Percentiles rank a stretch among this genome's conserved stretches.
These are phyloP conservation scores for Colletotrichum melonis DNA, from an alignment of 2,329 filamentous ascomycete genomes.

Conservation along the genomic window DNA sequence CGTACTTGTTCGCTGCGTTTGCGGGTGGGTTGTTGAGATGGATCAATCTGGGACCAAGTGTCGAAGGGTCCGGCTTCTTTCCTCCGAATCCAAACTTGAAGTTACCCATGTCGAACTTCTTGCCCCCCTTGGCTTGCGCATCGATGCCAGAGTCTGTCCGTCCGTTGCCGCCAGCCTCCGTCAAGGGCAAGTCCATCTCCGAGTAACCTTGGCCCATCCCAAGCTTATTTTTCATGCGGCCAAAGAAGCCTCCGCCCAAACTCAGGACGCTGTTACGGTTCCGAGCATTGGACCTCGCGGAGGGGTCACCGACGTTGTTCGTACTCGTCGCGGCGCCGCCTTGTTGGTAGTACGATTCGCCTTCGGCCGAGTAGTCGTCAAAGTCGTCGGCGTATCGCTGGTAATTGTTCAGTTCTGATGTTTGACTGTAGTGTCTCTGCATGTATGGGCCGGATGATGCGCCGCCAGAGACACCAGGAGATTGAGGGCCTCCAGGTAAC, in stretches of 20 bases:
- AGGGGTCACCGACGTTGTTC: constrained; percentile 35
- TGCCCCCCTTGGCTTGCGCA: constrained; percentile 56
- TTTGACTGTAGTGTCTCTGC: constrained; percentile 73
- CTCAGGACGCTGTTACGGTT: constrained; percentile 91
- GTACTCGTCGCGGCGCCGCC: constrained; percentile 48
- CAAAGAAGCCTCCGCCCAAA: constrained; percentile 87
- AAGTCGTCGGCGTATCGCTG: constrained; percentile 89
- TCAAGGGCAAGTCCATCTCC: constrained; percentile 97
- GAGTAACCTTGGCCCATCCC: constrained; percentile 92
- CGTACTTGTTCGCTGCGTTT: constrained; percentile 88
- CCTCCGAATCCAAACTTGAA: constrained; percentile 95
- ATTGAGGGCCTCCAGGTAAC: constrained; percentile 41
- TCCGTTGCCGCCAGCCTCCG: constrained; percentile 72
- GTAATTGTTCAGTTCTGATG: constrained; percentile 87
- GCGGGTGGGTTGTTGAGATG: constrained; percentile 96
- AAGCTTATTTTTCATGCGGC: constrained; percentile 88
- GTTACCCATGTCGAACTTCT: constrained; percentile 75
- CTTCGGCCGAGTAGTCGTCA: constrained; percentile 84
- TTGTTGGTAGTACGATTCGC: constrained; percentile 85
- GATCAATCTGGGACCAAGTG: constrained; percentile 90
- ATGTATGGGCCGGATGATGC: constrained; percentile 55
- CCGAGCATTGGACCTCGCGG: constrained; percentile 64
- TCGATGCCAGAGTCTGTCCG: constrained; percentile 54
- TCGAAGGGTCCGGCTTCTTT: constrained; percentile 87
- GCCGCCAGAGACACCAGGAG: constrained; percentile 32